Base-by-base conservation (phyloP, 495 filamentous ascomycete genomes). In the Chaetomium fimeti region DNA sequence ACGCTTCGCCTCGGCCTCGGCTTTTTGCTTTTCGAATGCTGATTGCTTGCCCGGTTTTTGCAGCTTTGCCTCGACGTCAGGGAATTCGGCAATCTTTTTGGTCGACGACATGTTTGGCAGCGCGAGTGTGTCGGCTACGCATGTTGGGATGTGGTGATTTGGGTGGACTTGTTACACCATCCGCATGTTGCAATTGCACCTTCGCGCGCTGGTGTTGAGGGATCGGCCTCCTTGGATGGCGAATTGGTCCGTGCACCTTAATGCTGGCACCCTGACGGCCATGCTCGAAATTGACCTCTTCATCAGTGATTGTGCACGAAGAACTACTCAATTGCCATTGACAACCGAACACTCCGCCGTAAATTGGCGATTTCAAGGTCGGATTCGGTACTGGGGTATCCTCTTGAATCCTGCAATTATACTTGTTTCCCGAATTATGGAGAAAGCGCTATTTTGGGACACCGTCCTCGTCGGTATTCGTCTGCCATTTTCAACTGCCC, bases 1-100 rank as follows among this genome's bases (percentile, higher is more conserved):
- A 40, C 91, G 88, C 76, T 97, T 98, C 18, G 91, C 93, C 80
- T 97, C 91, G 38, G 91, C 92, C 73, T 96, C 93, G 45, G 90
- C 91, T 78, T 93, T 94, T 68, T 94, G 91, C 61, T 89, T 88
- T 77, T 98, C 93, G 77, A 96, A 98, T 38, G 91, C 84, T 15
- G 92, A 95, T 73, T 96, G 92, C 76, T 93, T 95, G 45, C 82
- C 84, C 0, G 92, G 88, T 13, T 91, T 90, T 27, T 90, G 85
- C 47, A 96, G 87, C 74, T 97, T 98, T 48, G 87, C 84, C 40
- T 86, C 85, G 54, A 93, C 82, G 71, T 94, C 88, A n/a, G 92
- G 91, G 72, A 95, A 94, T n/a, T 85, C 86, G 68, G 70, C 64
- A 49, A 80, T 71, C 67, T 76, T 76, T 47, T 75, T 77, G 54